These are phyloP conservation scores for Fraxinus velutina DNA, from an alignment of 305 asterid species.

Conservation along the genomic window DNA sequence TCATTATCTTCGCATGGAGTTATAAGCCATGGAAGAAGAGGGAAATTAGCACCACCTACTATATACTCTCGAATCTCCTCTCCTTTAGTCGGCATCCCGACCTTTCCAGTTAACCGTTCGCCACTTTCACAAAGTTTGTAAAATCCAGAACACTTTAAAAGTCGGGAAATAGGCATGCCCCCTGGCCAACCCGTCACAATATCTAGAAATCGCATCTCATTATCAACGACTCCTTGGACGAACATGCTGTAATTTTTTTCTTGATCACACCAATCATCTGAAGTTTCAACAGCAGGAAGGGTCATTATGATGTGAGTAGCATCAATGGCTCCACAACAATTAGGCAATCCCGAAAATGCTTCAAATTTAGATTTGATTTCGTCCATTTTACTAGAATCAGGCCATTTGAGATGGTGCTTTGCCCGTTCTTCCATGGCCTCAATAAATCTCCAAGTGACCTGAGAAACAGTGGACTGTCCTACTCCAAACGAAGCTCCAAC, in stretches of 20 bases:
- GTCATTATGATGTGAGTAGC: constrained; percentile 89
- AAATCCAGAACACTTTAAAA: constrained; percentile 67
- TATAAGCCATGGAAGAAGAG: constrained; percentile 92
- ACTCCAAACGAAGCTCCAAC: constrained; percentile 98
- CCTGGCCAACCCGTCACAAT: constrained; percentile 98
- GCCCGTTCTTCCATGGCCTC: constrained; percentile 95
- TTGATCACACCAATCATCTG: constrained; percentile 95
- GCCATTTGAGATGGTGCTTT: constrained; percentile 89
- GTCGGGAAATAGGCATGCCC: constrained; percentile 76
- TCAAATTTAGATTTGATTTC: constrained; percentile 56
- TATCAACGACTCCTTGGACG: constrained; percentile 80
- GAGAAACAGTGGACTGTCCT: constrained; percentile 96
- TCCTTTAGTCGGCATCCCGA: constrained; percentile 27
- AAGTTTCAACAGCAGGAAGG: constrained; percentile 88
- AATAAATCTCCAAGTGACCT: constrained; percentile 92
- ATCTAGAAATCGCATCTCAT: constrained; percentile 64
- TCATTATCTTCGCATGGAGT: constrained; percentile 57
- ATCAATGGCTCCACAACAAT: constrained; percentile 89
- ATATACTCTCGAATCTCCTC: constrained; percentile 65
- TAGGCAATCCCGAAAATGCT: constrained; percentile 57
- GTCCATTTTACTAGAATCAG: constrained; percentile 46
- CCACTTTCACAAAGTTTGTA: constrained; percentile 74
- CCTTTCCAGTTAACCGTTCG: constrained; percentile 57
- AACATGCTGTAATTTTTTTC: constrained; percentile 86
- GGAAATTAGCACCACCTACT: constrained; percentile 68